phyloP scores from a whole-genome alignment of 192 early-diverging fungal species.

The Umbelopsis sp. region DNA sequence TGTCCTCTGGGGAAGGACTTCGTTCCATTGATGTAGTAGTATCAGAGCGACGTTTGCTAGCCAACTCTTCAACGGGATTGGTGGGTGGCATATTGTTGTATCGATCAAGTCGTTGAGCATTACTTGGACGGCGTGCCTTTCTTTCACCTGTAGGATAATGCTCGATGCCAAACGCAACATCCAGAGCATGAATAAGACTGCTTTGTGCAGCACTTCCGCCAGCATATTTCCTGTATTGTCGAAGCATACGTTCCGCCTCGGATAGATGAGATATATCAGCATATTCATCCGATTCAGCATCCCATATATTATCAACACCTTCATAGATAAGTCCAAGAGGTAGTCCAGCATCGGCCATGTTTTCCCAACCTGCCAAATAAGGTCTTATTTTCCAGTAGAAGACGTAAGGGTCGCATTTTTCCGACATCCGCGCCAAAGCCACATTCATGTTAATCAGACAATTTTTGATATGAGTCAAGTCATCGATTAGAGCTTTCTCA shows the following conservation, averaged over 20 bases:
- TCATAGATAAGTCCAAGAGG: conserved; percentile 91
- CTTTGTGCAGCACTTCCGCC: conserved; percentile 96
- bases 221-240: conserved; percentile 73
- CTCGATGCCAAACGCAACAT: conserved; percentile 85
- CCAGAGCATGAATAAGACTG: conserved; percentile 88
- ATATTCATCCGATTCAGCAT: conserved; percentile 44
- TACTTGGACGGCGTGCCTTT: neutral
- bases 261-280: conserved; percentile 50
- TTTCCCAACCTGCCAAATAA: conserved; percentile 91
- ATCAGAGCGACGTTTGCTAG: neutral
- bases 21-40: neutral
- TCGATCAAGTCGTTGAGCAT: conserved; percentile 26
- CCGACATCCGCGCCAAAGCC: conserved; percentile 80
- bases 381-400: conserved; percentile 94
- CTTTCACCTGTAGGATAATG: conserved; percentile 76
- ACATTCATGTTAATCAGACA: conserved; percentile 54
- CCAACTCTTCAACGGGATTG: conserved; percentile 25
- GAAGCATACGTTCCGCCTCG: conserved; percentile 52
- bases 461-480: conserved; percentile 59
- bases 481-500: conserved; percentile 46
- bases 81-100: conserved; percentile 35
- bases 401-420: conserved; percentile 91
- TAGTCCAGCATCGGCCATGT: conserved; percentile 83
- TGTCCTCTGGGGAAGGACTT: conserved; percentile 28
- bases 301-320: conserved; percentile 68